Percentiles rank a stretch among this genome's conserved stretches.
Evolutionary conservation across 768 basidiomycete species (phyloP).

Genomic region (Psilocybe cyanescens): DNA sequence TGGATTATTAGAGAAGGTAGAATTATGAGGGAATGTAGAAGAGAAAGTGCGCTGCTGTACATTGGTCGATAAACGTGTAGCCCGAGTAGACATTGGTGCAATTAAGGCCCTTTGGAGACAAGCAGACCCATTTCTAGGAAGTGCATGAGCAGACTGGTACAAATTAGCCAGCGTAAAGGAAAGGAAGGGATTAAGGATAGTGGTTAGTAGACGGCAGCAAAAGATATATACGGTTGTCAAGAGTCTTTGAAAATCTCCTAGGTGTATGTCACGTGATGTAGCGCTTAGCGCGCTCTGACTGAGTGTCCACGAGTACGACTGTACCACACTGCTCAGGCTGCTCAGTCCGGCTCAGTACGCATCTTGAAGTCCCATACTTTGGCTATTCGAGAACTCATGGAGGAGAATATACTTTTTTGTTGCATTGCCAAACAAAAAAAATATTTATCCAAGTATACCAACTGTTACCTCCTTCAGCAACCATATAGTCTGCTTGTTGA

Average conservation of each 20-base stretch:
- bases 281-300: too few species aligned
- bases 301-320: too few species aligned
- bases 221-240: background rate
- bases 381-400: too few species aligned
- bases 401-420: too few species aligned
- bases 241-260: background rate
- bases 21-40: constrained; percentile 7
- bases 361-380: too few species aligned
- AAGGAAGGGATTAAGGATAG: constrained; percentile 8
- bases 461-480: too few species aligned
- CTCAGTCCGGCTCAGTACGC: too few species aligned
- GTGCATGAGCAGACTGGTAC: constrained; percentile 10
- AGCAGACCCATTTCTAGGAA: constrained; percentile 13
- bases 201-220: background rate
- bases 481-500: too few species aligned
- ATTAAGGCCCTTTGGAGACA: constrained; percentile 10
- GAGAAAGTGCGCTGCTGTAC: background rate
- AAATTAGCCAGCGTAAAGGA: constrained; percentile 23
- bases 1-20: background rate
- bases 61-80: constrained; percentile 1
- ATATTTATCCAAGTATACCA: too few species aligned
- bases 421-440: too few species aligned
- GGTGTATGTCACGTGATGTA: background rate
- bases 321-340: too few species aligned
- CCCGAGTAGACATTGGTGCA: background rate